Base-by-base conservation (phyloP, 2,329 filamentous ascomycete genomes). In the Anisogramma anomala region DNA sequence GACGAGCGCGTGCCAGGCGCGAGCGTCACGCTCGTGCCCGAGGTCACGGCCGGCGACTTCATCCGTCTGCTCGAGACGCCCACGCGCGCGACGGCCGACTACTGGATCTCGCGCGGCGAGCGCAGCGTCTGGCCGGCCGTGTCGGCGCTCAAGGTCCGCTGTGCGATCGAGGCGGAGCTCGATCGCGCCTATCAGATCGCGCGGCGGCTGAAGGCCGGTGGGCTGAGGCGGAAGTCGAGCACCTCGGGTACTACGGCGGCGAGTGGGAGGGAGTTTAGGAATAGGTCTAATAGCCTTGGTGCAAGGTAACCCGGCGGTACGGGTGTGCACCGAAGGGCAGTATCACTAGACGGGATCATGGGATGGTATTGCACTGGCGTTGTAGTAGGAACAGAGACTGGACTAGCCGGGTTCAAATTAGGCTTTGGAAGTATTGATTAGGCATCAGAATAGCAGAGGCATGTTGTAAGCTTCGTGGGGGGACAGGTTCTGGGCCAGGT, bases 71-170 rank as follows among this genome's bases (percentile, higher is more conserved):
- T 95, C n/a, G 83, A 93, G 58, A 84, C 82, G 22, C 87, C 87
- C 1, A 89, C 82, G 0, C 69, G 75, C 38, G 76, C 81, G 45
- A 79, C 77, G 7, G 65, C 95, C 3, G 77, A 85, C 43, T 83
- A 89, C 52, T 95, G 88, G 89, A 87, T 93, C 40, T 60, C 79
- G 23, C 72, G 82, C 41, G 89, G 89, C 1, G 89, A 96, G 61
- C 67, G 79, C 47, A 88, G 84, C 50, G 86, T 94, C 0, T 96
- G 89, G 88, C 89, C 88, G 0, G 84, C 86, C 2, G 77, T 94
- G 3, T 79, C 79, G 23, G 85, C 87, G 11, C 62, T 96, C 47
- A 81, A 82, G 52, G 79, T 94, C 6, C 68, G 89, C 6, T 91
- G 85, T 58, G 82, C 80, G 4, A 73, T 96, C 6, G 89, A 96